A percentile compares a stretch with the other conserved stretches of the same genome.
Conservation (phyloP, 805 yeast genomes). For the Suhomyces kilbournensis region DNA sequence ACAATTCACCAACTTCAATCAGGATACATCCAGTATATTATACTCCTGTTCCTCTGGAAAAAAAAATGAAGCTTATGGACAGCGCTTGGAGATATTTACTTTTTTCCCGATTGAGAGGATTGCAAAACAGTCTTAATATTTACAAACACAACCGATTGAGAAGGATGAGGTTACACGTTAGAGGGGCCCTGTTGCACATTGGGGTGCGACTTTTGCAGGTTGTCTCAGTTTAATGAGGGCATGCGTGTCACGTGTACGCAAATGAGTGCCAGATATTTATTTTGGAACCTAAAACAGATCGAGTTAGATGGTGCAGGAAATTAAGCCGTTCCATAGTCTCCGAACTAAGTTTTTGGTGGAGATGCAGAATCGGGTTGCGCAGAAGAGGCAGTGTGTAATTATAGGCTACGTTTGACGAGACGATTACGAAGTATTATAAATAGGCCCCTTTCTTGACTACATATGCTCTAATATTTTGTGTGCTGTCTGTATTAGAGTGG, state of each 20-base stretch:
- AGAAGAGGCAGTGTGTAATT: background rate
- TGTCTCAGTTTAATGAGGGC: background rate
- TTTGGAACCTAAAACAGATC: background rate
- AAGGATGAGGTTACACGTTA: background rate
- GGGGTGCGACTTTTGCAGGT: background rate
- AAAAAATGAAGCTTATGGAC: constrained; percentile 2
- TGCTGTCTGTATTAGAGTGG: background rate
- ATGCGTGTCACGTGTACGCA: background rate
- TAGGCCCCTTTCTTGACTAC: background rate
- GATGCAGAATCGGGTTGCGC: background rate
- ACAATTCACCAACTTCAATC: background rate
- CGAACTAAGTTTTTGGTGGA: background rate
- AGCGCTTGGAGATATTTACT: constrained; percentile 8
- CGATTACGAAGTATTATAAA: background rate
- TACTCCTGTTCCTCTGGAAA: background rate
- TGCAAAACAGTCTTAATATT: constrained; percentile 9
- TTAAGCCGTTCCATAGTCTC: background rate
- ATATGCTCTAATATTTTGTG: background rate
- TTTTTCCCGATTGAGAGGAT: constrained; percentile 11
- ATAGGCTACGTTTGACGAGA: background rate
- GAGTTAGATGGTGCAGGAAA: background rate
- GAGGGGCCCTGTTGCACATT: background rate
- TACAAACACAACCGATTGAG: constrained; percentile 9
- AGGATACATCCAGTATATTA: constrained; percentile 2
- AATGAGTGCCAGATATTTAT: background rate